These are phyloP conservation scores for Gyrodon lividus DNA, from an alignment of 768 basidiomycete genomes.

Conservation along the genomic window DNA sequence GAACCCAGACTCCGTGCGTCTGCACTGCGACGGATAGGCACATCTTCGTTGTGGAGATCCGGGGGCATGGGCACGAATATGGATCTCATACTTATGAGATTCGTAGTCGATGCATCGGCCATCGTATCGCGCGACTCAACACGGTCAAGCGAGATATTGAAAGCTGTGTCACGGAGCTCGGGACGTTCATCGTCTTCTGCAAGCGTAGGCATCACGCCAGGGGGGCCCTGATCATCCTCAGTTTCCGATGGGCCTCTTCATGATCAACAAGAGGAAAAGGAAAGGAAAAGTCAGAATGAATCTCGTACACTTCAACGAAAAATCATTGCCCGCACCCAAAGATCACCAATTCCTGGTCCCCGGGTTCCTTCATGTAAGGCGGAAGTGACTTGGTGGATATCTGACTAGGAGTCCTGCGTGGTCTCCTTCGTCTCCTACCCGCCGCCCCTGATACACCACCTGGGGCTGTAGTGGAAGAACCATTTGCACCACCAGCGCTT, in stretches of 20 bases:
- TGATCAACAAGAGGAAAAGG: neutral
- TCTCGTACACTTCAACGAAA: too few relatives aligned
- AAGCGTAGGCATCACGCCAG: constrained; percentile 15
- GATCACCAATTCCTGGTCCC: constrained; percentile 79
- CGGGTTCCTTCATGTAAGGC: constrained; percentile 81
- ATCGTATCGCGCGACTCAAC: constrained; percentile 26
- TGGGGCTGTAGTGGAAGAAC: neutral
- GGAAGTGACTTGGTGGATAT: constrained; percentile 78
- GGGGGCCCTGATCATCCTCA: constrained; percentile 19
- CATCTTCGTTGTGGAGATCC: constrained; percentile 3
- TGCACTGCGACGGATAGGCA: constrained; percentile 9
- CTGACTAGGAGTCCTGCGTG: constrained; percentile 70
- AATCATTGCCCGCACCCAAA: constrained; percentile 35
- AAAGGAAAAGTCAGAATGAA: neutral
- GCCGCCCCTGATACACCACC: constrained; percentile 13
- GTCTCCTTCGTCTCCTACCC: constrained; percentile 36
- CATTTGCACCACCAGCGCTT: neutral
- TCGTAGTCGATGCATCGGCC: constrained; percentile 19
- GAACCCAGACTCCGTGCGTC: constrained; percentile 23
- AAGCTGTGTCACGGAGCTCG: constrained; percentile 11
- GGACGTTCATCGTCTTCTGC: constrained; percentile 23
- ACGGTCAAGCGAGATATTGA: constrained; percentile 19
- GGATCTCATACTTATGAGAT: constrained; percentile 17
- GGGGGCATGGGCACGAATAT: constrained; percentile 13
- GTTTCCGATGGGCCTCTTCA: constrained; percentile 27